These are phyloP conservation scores for Suillus fuscotomentosus DNA, from an alignment of 768 basidiomycete species.

Conservation along the genomic window DNA sequence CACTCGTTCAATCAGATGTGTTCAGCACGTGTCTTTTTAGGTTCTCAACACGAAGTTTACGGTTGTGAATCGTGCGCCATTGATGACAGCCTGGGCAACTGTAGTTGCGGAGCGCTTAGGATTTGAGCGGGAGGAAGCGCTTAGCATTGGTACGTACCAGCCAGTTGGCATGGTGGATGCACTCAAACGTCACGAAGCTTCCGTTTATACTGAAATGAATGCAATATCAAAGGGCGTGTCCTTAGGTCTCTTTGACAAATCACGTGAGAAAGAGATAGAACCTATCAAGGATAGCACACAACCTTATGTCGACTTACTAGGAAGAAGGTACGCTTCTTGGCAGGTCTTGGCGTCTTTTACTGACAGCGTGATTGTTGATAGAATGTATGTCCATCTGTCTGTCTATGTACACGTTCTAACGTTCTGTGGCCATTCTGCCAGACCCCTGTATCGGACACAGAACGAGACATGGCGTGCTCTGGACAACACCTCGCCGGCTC, in stretches of 20 bases:
- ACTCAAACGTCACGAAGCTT: slow-evolving; percentile 47
- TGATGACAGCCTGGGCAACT: slow-evolving; percentile 93
- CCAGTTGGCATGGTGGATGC: not conserved
- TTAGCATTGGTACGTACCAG: slow-evolving; percentile 75
- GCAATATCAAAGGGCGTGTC: slow-evolving; percentile 82
- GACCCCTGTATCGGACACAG: slow-evolving; percentile 78
- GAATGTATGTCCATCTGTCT: slow-evolving; percentile 37
- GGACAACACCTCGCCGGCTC: slow-evolving; percentile 62
- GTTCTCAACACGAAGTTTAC: slow-evolving; percentile 56
- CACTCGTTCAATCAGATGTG: not conserved
- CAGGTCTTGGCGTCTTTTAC: not conserved
- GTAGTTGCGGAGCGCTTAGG: slow-evolving; percentile 84
- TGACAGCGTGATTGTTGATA: slow-evolving; percentile 13
- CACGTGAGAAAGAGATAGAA: slow-evolving; percentile 54
- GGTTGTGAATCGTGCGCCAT: slow-evolving; percentile 86
- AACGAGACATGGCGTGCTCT: slow-evolving; percentile 81
- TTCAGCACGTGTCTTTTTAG: slow-evolving; percentile 34
- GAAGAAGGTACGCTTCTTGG: slow-evolving; percentile 49
- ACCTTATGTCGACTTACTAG: slow-evolving; percentile 86
- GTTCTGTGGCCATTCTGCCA: slow-evolving; percentile 25
- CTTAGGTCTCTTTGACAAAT: slow-evolving; percentile 69
- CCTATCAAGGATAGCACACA: slow-evolving; percentile 59
- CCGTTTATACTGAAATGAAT: slow-evolving; percentile 93
- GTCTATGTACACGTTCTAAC: not conserved
- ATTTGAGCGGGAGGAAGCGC: slow-evolving; percentile 84